A percentile compares a stretch with the other conserved stretches of the same genome.
Evolutionary conservation across 192 early-diverging fungal genomes (phyloP).

Genomic region (Glomus cerebriforme): DNA sequence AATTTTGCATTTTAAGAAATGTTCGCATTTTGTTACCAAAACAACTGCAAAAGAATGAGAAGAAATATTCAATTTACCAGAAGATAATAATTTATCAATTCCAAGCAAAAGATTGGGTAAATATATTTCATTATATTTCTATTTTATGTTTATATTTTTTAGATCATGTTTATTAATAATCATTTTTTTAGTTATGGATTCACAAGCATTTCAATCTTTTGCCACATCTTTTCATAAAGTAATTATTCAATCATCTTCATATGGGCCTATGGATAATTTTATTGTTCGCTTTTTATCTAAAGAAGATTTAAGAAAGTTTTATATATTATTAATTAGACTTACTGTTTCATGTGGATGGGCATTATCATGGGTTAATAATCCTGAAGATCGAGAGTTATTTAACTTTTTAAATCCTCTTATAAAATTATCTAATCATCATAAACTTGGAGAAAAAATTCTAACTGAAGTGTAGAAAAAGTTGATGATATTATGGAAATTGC

Average conservation of each 20-base stretch:
- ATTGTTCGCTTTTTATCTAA: neutral
- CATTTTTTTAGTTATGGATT: neutral
- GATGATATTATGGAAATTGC: neutral
- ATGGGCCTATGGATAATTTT: neutral
- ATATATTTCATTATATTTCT: neutral
- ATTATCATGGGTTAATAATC: neutral
- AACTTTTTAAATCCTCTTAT: constrained; percentile 5
- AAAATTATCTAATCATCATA: neutral
- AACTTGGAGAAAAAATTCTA: neutral
- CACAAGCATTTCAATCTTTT: neutral
- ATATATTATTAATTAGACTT: neutral
- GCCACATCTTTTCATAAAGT: neutral
- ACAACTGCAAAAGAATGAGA: neutral
- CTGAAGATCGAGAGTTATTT: neutral
- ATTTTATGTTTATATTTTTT: neutral
- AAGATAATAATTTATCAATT: neutral
- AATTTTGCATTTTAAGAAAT: neutral
- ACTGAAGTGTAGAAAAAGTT: neutral
- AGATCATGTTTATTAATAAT: neutral
- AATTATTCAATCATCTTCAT: neutral
- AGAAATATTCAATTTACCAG: neutral
- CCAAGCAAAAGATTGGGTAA: neutral
- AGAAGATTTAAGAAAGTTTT: neutral
- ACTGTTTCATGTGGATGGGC: neutral
- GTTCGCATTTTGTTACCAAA: neutral